phyloP scores from a whole-genome alignment of 1,284 basidiomycete genomes.

The Malassezia pachydermatis region DNA sequence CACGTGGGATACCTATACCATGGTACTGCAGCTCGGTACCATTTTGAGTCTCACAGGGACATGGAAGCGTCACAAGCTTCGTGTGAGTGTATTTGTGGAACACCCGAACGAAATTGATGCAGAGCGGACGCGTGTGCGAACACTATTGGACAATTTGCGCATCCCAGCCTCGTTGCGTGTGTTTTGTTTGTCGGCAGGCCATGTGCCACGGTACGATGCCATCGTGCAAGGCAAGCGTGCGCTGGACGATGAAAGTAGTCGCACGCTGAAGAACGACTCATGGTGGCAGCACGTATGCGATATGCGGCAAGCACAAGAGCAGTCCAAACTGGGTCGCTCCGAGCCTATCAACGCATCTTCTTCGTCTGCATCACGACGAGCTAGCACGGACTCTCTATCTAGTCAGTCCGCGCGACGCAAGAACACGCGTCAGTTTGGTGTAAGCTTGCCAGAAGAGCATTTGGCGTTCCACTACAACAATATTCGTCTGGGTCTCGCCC shows the following conservation, averaged over 20 bases:
- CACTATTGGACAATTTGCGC: conserved; percentile 43
- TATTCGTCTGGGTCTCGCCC: conserved; percentile 43
- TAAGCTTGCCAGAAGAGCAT: conserved; percentile 41
- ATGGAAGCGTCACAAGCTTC: conserved; percentile 43
- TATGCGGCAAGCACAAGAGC: conserved; percentile 33
- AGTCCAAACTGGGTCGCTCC: conserved; percentile 26
- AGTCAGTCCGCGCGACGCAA: conserved; percentile 12
- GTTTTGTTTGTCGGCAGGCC: conserved; percentile 34
- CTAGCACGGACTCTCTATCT: background rate
- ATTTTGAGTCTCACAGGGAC: conserved; percentile 44
- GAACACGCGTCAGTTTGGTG: conserved; percentile 33
- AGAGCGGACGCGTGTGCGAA: conserved; percentile 36
- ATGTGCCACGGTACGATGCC: conserved; percentile 36
- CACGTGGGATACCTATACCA: conserved; percentile 47
- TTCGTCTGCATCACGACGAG: background rate
- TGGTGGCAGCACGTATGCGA: conserved; percentile 45
- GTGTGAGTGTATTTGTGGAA: conserved; percentile 46
- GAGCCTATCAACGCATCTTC: conserved; percentile 12
- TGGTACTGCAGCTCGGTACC: conserved; percentile 47
- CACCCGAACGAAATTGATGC: conserved; percentile 35
- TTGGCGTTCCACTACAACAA: conserved; percentile 43
- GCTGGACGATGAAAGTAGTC: conserved; percentile 24
- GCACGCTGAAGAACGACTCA: conserved; percentile 34
- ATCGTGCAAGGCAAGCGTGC: conserved; percentile 36
- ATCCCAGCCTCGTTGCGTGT: conserved; percentile 44